A percentile compares a stretch with the other conserved stretches of the same genome.
These are phyloP conservation scores for Extremus antarcticus DNA, from an alignment of 495 filamentous ascomycete genomes.

Conservation along the genomic window DNA sequence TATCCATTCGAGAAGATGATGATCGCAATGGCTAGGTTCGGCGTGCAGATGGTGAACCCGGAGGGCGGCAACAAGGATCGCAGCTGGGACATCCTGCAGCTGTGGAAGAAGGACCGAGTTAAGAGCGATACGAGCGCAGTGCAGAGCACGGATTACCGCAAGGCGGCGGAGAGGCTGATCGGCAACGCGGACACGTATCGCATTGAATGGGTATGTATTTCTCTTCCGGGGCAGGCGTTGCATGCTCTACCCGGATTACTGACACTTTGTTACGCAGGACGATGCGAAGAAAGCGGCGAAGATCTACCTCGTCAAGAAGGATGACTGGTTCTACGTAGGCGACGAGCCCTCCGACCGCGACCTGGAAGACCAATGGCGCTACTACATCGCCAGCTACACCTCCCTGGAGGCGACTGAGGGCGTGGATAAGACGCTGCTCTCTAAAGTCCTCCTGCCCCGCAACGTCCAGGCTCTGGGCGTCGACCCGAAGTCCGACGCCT, in stretches of 20 bases:
- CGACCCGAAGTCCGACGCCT: slow-evolving; percentile 21
- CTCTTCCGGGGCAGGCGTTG: neutral
- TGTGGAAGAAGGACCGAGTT: slow-evolving; percentile 70
- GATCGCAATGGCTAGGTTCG: slow-evolving; percentile 61
- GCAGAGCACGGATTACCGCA: slow-evolving; percentile 73
- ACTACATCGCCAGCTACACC: slow-evolving; percentile 86
- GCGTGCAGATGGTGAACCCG: slow-evolving; percentile 57
- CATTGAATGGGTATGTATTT: slow-evolving; percentile 64
- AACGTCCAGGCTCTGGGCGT: slow-evolving; percentile 51
- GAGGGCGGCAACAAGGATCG: slow-evolving; percentile 72
- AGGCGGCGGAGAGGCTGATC: slow-evolving; percentile 72
- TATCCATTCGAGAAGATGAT: slow-evolving; percentile 84
- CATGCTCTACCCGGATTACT: neutral
- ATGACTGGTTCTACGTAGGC: slow-evolving; percentile 68
- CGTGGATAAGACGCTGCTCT: slow-evolving; percentile 51
- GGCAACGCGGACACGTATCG: slow-evolving; percentile 75
- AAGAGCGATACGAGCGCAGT: slow-evolving; percentile 64
- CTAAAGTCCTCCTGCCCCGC: slow-evolving; percentile 47
- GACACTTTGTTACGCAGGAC: slow-evolving; percentile 11
- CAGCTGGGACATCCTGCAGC: slow-evolving; percentile 70
- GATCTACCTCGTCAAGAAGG: slow-evolving; percentile 62
- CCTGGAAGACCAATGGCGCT: slow-evolving; percentile 62
- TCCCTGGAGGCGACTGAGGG: slow-evolving; percentile 85
- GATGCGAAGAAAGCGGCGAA: slow-evolving; percentile 46
- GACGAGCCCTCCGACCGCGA: slow-evolving; percentile 39